Percentiles rank a stretch among this genome's conserved stretches.
These are phyloP conservation scores for Cucumis melo DNA, from an alignment of 306 rosid genomes.

Conservation along the genomic window DNA sequence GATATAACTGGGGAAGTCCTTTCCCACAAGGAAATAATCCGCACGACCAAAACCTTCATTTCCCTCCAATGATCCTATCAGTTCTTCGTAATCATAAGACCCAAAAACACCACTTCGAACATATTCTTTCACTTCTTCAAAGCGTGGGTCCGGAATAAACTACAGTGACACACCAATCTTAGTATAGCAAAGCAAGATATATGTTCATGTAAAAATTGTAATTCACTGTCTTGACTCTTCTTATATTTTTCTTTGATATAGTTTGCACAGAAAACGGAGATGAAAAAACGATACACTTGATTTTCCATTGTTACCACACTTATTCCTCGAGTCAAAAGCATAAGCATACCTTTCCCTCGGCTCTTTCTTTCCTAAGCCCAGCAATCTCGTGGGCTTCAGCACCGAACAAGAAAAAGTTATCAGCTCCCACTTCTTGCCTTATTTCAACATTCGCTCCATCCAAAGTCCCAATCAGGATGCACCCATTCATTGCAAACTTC, in stretches of 20 bases:
- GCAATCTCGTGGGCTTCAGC: slow-evolving; percentile 89
- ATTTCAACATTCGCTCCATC: slow-evolving; percentile 99
- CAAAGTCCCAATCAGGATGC: slow-evolving; percentile 85
- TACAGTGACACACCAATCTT: slow-evolving; percentile 17
- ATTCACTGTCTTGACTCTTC: background rate
- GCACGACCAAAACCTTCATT: slow-evolving; percentile 87
- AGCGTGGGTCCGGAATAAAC: slow-evolving; percentile 88
- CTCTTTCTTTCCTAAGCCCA: slow-evolving; percentile 82
- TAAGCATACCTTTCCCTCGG: slow-evolving; percentile 75
- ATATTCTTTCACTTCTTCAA: slow-evolving; percentile 79
- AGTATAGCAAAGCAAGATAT: background rate
- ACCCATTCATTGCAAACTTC: slow-evolving; percentile 98
- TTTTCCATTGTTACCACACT: background rate
- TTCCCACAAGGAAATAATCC: slow-evolving; percentile 94
- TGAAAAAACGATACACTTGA: background rate
- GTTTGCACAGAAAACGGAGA: background rate
- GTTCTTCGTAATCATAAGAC: slow-evolving; percentile 47
- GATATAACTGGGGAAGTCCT: slow-evolving; percentile 93
- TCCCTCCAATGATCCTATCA: slow-evolving; percentile 86
- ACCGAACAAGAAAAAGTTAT: slow-evolving; percentile 93
- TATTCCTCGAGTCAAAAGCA: background rate
- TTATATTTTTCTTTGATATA: background rate
- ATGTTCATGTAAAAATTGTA: background rate
- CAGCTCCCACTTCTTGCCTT: slow-evolving; percentile 86
- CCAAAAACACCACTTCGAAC: slow-evolving; percentile 84